Conservation (phyloP, 768 basidiomycete genomes). For the Multifurca ochricompacta region DNA sequence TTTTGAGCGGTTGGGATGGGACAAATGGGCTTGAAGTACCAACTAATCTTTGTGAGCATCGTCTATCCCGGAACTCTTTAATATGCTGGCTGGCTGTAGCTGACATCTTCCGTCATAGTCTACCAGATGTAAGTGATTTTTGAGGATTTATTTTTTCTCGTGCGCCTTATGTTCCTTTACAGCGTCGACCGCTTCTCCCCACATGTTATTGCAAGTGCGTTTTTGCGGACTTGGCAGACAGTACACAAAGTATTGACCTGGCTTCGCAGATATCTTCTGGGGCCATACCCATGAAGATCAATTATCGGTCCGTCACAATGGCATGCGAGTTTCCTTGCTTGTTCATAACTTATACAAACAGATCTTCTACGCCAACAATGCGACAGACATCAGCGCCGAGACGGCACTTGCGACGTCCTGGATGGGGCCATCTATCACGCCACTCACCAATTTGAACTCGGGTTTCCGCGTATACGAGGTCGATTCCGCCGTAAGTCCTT, state of each 20-base stretch:
- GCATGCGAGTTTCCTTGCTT: neutral
- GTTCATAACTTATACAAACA: constrained; percentile 23
- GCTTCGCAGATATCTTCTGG: constrained; percentile 55
- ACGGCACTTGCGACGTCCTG: constrained; percentile 51
- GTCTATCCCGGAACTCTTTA: neutral
- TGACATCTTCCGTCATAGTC: constrained; percentile 25
- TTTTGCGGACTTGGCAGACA: constrained; percentile 6
- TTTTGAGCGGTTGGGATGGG: constrained; percentile 64
- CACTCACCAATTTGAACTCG: constrained; percentile 62
- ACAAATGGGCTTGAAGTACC: constrained; percentile 54
- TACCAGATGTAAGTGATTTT: constrained; percentile 39
- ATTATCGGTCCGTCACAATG: constrained; percentile 38
- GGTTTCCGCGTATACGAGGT: constrained; percentile 72
- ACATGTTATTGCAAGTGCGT: constrained; percentile 67
- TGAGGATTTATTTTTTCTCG: neutral
- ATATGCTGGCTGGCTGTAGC: neutral
- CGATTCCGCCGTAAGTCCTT: constrained; percentile 50
- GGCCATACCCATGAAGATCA: constrained; percentile 76
- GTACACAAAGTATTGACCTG: constrained; percentile 7
- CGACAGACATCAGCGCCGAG: constrained; percentile 45
- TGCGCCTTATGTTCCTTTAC: neutral
- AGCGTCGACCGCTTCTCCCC: constrained; percentile 74
- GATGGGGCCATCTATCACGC: constrained; percentile 65
- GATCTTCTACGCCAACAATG: constrained; percentile 72
- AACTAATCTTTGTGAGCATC: constrained; percentile 55